Evolutionary conservation across 257 asterid species (phyloP).

Genomic region (Ophiorrhiza pumila): DNA sequence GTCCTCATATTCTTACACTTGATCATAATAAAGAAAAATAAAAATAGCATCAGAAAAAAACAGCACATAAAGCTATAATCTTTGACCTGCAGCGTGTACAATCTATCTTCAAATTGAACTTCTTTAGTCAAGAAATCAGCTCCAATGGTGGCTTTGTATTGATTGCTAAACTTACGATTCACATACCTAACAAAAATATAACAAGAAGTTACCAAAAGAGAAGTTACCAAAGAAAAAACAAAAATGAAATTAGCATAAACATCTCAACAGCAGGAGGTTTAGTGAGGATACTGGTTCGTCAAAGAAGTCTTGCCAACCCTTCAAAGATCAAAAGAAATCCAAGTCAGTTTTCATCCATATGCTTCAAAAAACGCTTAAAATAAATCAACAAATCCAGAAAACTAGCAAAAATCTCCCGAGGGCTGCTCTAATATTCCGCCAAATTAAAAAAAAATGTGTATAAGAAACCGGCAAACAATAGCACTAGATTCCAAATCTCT

Average conservation of each 20-base stretch:
- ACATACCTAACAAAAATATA: constrained; percentile 28
- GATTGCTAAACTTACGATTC: constrained; percentile 44
- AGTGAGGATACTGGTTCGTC: constrained; percentile 40
- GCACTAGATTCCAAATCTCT: not conserved
- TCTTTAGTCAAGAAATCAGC: constrained; percentile 53
- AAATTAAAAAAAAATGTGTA: not conserved
- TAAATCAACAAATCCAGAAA: not conserved
- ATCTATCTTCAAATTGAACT: constrained; percentile 42
- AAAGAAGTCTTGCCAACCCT: constrained; percentile 60
- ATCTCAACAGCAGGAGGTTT: constrained; percentile 2
- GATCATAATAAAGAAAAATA: not conserved
- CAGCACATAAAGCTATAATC: not conserved
- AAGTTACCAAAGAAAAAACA: constrained; percentile 2
- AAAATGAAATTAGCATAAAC: not conserved
- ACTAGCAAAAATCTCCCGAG: not conserved
- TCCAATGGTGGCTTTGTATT: constrained; percentile 51
- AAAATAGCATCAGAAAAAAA: not conserved
- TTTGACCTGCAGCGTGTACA: constrained; percentile 40
- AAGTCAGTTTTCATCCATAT: not conserved
- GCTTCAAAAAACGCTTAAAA: not conserved
- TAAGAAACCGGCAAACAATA: not conserved
- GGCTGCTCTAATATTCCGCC: not conserved
- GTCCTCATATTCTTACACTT: too few species aligned
- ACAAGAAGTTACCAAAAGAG: not conserved
- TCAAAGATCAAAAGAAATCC: constrained; percentile 8